Conservation (phyloP, 805 yeast genomes). For the Dipodascus geniculatus region DNA sequence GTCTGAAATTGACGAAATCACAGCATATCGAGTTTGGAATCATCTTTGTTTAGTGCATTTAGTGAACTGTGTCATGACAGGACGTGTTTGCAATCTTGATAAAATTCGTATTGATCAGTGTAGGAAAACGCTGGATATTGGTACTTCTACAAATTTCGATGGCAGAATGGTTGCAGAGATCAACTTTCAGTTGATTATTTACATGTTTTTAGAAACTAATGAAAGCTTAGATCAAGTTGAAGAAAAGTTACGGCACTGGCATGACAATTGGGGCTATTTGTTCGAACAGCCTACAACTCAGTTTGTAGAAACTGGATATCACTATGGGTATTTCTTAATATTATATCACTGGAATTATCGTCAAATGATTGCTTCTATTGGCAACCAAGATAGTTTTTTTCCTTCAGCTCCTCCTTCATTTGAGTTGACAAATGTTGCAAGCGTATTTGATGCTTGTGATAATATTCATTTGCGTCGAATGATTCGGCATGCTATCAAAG, state of each 20-base stretch:
- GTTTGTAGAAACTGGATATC: constrained; percentile 60
- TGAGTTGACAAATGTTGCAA: constrained; percentile 21
- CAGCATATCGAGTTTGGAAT: constrained; percentile 57
- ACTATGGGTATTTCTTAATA: constrained; percentile 46
- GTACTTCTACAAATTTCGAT: constrained; percentile 63
- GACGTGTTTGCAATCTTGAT: constrained; percentile 52
- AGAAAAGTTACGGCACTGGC: constrained; percentile 48
- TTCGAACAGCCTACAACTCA: constrained; percentile 63
- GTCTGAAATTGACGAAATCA: constrained; percentile 38
- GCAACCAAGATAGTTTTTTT: background rate
- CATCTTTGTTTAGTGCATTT: constrained; percentile 58
- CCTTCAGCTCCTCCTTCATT: constrained; percentile 16
- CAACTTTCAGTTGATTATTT: constrained; percentile 44
- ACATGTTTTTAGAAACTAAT: constrained; percentile 40
- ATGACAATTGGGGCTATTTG: constrained; percentile 55
- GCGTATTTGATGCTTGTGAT: constrained; percentile 9
- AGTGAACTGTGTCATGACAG: constrained; percentile 53
- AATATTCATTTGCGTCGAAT: constrained; percentile 24
- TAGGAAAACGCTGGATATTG: constrained; percentile 41
- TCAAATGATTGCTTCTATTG: background rate
- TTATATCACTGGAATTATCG: constrained; percentile 30
- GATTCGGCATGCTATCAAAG: constrained; percentile 29
- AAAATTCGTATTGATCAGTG: constrained; percentile 48
- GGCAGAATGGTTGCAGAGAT: constrained; percentile 76
- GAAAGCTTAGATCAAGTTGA: constrained; percentile 28